Conservation (phyloP, 2,329 filamentous ascomycete genomes). For the Uncinocarpus reesii region DNA sequence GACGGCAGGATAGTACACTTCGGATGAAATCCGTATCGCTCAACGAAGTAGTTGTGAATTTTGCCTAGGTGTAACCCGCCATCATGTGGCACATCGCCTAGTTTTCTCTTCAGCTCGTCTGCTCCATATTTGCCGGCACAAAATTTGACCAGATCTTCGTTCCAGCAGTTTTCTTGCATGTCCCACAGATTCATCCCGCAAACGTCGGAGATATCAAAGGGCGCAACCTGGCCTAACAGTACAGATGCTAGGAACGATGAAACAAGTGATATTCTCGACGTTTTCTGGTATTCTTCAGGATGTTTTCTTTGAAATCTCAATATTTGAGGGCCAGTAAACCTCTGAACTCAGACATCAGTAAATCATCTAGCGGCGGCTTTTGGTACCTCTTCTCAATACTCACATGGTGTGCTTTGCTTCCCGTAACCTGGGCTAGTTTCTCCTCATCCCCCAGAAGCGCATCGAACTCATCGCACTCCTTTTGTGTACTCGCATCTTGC, state of each 20-base stretch:
- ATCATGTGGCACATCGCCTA: constrained; percentile 69
- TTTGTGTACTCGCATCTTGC: constrained; percentile 93
- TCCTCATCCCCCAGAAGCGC: constrained; percentile 54
- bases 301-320: constrained; percentile 72
- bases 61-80: constrained; percentile 68
- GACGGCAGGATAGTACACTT: constrained; percentile 73
- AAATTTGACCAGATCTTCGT: constrained; percentile 62
- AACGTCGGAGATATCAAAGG: constrained; percentile 86
- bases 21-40: constrained; percentile 63
- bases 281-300: constrained; percentile 69
- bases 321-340: constrained; percentile 96
- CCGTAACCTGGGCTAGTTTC: constrained; percentile 66
- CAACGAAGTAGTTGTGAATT: constrained; percentile 68
- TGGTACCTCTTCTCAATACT: too few species aligned
- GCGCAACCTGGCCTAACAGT: constrained; percentile 73
- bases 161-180: constrained; percentile 63
- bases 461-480: constrained; percentile 84
- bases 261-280: constrained; percentile 79
- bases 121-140: constrained; percentile 57
- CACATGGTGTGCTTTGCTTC: constrained; percentile 90
- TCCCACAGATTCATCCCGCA: constrained; percentile 98
- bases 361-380: too few species aligned
- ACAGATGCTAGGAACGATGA: constrained; percentile 91
- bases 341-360: constrained; percentile 39
- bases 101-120: constrained; percentile 59